phyloP scores from a whole-genome alignment of 2,329 filamentous ascomycete species.

The Pseudopithomyces maydicus region DNA sequence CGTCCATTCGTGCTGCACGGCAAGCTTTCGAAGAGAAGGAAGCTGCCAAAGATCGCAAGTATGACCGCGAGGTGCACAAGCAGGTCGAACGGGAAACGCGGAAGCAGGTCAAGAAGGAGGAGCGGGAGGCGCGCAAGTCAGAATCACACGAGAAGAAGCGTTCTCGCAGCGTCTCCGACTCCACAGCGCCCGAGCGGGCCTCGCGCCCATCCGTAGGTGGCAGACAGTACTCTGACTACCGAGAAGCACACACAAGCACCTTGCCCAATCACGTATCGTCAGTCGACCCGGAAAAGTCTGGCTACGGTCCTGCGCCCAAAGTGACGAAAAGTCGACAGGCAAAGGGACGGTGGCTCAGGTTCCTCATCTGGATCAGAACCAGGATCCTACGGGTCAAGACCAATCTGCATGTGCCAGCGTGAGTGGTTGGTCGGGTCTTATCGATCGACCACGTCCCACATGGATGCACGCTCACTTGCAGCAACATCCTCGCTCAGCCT shows the following conservation, averaged over 20 bases:
- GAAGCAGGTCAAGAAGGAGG: constrained; percentile 51
- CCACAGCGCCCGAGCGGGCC: constrained; percentile 33
- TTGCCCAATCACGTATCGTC: constrained; percentile 40
- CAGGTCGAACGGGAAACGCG: constrained; percentile 50
- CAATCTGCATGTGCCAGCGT: constrained; percentile 16
- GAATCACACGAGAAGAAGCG: constrained; percentile 39
- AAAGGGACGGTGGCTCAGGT: constrained; percentile 57
- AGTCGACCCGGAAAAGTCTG: constrained; percentile 37
- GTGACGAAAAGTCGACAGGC: constrained; percentile 42
- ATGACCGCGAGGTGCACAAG: constrained; percentile 58
- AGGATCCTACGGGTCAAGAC: constrained; percentile 56
- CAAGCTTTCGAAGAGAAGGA: constrained; percentile 65
- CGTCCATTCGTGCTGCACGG: constrained; percentile 61
- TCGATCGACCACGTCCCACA: constrained; percentile 1
- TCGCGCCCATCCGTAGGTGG: constrained; percentile 40
- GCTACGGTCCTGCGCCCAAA: constrained; percentile 22
- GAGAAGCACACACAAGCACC: constrained; percentile 40
- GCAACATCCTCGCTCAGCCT: constrained; percentile 10
- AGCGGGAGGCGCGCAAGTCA: constrained; percentile 48
- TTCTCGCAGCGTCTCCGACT: constrained; percentile 37
- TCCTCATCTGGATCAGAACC: constrained; percentile 62
- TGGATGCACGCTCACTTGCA: neutral
- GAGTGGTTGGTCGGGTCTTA: neutral
- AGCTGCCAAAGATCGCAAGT: constrained; percentile 60
- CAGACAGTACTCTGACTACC: constrained; percentile 45